Evolutionary conservation across 164 flowering plant genomes (phyloP), one percentile per base, ranked within the genome.

Genomic region (Paratinospora sagittata): DNA sequence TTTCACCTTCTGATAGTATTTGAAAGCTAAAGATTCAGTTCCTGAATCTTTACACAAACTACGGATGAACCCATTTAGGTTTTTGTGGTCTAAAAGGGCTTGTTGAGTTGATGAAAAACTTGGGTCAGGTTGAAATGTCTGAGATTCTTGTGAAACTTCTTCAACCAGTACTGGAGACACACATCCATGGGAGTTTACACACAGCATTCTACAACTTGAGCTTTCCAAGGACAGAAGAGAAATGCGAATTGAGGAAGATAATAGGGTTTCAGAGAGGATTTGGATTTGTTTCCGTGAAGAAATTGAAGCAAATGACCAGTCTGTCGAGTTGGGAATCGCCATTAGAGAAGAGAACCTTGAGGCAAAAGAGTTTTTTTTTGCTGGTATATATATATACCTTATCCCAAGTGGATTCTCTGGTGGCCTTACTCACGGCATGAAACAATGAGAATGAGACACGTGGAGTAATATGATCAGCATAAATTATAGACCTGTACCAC

Each of bases 1-100:
- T 73, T 85, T 90, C 9, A 85, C 91, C 71, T 86, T 81, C 76
- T 79, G 77, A 47, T 89, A 93, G 75, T 70, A 78, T 19, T 84
- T 77, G 57, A 78, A 83, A 16, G 81, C 89, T 0, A 85, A 60
- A 0, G 80, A 70, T 67, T 84, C 82, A 8, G 81, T 84, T 55
- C 70, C 61, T 7, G 82, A 79, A 76, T 85, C 84, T 69, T 78
- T 74, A 30, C 85, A 79, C 63, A 91, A 75, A 23, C 75, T 66
- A 33, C 80, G 61, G 5, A 91, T 52, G 16, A 80, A 24, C 2
- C 65, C 73, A 74, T 88, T 88, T 16, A 81, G 30, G 47, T 82
- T 77, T 12, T 74, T 68, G 0, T 63, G 24, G 47, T 76, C 76
- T 3, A 78, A 43, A 0, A 3, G 23, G 1, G 30, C 24, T 24